These are phyloP conservation scores for Coniferiporia sulphurascens DNA, from an alignment of 1,284 basidiomycete genomes.

Conservation along the genomic window DNA sequence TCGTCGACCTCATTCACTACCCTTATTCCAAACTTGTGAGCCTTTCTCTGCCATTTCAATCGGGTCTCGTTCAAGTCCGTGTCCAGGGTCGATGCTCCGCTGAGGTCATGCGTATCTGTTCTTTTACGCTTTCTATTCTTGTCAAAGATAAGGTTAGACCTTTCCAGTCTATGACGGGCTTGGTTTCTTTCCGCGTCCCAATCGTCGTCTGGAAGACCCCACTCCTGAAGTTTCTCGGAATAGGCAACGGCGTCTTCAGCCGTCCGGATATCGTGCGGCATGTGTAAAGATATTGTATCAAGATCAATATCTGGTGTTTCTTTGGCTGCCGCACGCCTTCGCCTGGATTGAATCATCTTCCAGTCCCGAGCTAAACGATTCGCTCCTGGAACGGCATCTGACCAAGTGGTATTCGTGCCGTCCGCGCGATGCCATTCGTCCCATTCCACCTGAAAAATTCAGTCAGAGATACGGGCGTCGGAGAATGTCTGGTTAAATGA, in stretches of 20 bases:
- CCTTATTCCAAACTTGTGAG: neutral
- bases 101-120: neutral
- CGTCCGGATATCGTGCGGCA: constrained; percentile 12
- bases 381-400: neutral
- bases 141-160: neutral
- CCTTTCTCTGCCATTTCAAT: neutral
- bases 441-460: constrained; percentile 6
- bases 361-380: neutral
- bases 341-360: neutral
- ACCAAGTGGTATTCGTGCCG: constrained; percentile 15
- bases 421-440: constrained; percentile 12
- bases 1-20: constrained; percentile 16
- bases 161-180: neutral
- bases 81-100: neutral
- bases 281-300: neutral
- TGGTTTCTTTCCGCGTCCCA: neutral
- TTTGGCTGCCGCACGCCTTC: neutral
- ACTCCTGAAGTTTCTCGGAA: neutral
- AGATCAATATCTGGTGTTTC: constrained; percentile 2
- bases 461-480: neutral
- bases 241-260: constrained; percentile 12
- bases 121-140: neutral
- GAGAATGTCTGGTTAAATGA: neutral
- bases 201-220: neutral
- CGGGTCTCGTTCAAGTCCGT: neutral